These are phyloP conservation scores for Stylonectria norvegica DNA, from an alignment of 2,329 filamentous ascomycete genomes.

Conservation along the genomic window DNA sequence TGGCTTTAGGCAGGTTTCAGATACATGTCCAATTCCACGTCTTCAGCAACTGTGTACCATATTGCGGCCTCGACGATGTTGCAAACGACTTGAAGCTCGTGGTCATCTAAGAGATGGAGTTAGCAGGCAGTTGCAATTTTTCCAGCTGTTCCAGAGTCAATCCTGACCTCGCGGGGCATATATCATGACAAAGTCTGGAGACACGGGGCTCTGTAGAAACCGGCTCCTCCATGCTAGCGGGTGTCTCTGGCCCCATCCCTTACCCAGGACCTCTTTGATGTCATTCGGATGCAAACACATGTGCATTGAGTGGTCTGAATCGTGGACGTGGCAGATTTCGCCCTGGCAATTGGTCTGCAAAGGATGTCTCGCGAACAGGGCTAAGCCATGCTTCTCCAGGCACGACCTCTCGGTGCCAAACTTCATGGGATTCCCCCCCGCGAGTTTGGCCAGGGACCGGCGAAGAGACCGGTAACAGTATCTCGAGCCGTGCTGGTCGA, in stretches of 20 bases:
- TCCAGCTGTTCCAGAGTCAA: background rate
- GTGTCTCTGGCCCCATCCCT: slow-evolving; percentile 75
- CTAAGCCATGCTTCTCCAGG: slow-evolving; percentile 78
- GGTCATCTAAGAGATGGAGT: slow-evolving; percentile 43
- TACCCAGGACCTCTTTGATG: slow-evolving; percentile 65
- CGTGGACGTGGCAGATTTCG: slow-evolving; percentile 80
- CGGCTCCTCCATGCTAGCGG: slow-evolving; percentile 64
- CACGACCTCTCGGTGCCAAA: slow-evolving; percentile 66
- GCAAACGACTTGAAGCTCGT: slow-evolving; percentile 65
- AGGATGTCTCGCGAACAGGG: slow-evolving; percentile 65
- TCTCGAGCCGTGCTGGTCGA: slow-evolving; percentile 59
- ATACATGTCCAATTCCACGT: slow-evolving; percentile 34
- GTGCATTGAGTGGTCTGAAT: slow-evolving; percentile 73
- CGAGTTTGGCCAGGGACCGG: slow-evolving; percentile 50
- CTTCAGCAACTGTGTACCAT: slow-evolving; percentile 58
- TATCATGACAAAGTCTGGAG: slow-evolving; percentile 73
- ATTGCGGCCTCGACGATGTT: slow-evolving; percentile 70
- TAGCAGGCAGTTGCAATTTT: slow-evolving; percentile 3
- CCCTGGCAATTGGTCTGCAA: slow-evolving; percentile 70
- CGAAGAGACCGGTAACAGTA: slow-evolving; percentile 55
- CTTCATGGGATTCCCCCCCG: slow-evolving; percentile 39
- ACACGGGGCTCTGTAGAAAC: slow-evolving; percentile 62
- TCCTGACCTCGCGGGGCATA: slow-evolving; percentile 67
- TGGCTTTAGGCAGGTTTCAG: slow-evolving; percentile 11
- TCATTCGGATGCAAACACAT: slow-evolving; percentile 77